Percentiles rank a stretch among this genome's conserved stretches.
These are phyloP conservation scores for Nicotiana paniculata DNA, from an alignment of 257 asterid genomes.

Conservation along the genomic window DNA sequence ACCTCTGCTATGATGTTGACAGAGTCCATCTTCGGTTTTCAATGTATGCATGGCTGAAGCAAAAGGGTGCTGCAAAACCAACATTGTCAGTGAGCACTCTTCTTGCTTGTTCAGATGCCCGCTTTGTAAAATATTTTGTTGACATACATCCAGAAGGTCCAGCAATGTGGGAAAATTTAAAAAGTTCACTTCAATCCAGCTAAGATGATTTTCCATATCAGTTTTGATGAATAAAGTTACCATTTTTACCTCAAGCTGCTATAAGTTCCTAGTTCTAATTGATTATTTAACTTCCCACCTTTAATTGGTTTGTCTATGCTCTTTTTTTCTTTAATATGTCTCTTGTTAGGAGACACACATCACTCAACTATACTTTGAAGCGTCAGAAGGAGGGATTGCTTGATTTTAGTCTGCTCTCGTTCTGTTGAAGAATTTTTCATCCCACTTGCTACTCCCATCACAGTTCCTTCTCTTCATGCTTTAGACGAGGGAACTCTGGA, in stretches of 20 bases:
- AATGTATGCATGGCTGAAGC: slow-evolving; percentile 78
- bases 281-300: background rate
- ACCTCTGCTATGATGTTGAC: slow-evolving; percentile 64
- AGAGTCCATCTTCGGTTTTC: slow-evolving; percentile 61
- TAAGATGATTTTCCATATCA: slow-evolving; percentile 16
- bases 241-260: background rate
- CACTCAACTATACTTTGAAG: background rate
- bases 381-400: background rate
- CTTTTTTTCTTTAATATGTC: background rate
- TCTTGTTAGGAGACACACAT: background rate
- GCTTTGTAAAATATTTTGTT: slow-evolving; percentile 66
- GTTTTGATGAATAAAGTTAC: background rate
- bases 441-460: background rate
- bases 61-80: slow-evolving; percentile 72
- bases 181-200: slow-evolving; percentile 22
- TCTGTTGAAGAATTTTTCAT: background rate
- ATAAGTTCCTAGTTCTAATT: background rate
- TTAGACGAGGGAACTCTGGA: background rate
- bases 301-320: background rate
- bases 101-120: slow-evolving; percentile 62
- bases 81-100: slow-evolving; percentile 61
- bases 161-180: slow-evolving; percentile 56
- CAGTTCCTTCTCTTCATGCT: background rate
- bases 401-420: background rate
- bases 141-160: slow-evolving; percentile 76